Conservation (phyloP, 345 rosid species). For the Sonneratia alba region DNA sequence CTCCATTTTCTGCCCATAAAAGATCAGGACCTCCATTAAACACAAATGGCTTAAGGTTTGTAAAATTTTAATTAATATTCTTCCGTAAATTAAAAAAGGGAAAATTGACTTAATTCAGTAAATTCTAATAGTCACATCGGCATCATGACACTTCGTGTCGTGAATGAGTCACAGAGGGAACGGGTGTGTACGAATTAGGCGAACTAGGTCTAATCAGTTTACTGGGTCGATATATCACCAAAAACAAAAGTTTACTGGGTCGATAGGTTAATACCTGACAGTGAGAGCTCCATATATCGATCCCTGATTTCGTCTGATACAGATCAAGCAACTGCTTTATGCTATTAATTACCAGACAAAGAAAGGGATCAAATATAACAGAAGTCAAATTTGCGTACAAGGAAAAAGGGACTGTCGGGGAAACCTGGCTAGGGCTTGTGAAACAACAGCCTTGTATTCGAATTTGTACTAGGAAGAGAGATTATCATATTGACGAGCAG, state of each 20-base stretch:
- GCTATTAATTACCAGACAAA: neutral
- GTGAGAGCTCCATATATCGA: constrained; percentile 9
- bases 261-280: constrained; percentile 1
- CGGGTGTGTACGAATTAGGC: neutral
- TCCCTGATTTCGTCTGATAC: constrained; percentile 6
- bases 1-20: constrained; percentile 8
- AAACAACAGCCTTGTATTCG: no score
- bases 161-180: no score
- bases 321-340: constrained; percentile 9
- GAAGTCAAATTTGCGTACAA: neutral
- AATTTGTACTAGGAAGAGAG: no score
- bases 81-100: neutral
- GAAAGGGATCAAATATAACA: neutral
- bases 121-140: no score
- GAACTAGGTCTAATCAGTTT: no score
- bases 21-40: neutral
- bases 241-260: neutral
- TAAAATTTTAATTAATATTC: no score
- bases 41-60: neutral
- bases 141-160: no score
- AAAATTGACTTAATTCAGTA: no score
- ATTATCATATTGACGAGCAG: neutral
- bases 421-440: constrained; percentile 5
- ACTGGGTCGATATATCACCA: neutral
- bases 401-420: neutral